A percentile compares a stretch with the other conserved stretches of the same genome.
Conservation (phyloP, 345 rosid genomes). For the Sonneratia caseolaris region DNA sequence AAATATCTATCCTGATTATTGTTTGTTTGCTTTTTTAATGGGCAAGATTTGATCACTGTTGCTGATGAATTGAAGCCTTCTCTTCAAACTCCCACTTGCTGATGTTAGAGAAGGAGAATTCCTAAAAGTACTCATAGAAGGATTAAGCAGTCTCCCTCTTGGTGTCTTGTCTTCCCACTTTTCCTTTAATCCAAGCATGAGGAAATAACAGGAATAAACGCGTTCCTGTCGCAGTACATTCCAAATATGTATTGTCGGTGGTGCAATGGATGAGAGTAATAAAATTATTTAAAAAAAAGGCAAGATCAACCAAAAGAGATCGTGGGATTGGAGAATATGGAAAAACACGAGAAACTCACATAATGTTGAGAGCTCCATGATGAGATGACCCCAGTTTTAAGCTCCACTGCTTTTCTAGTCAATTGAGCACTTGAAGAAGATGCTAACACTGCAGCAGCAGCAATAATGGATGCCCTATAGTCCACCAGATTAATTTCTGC, state of each 20-base stretch:
- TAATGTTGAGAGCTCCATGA: slow-evolving; percentile 38
- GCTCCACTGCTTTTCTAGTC: slow-evolving; percentile 42
- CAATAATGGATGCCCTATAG: slow-evolving; percentile 59
- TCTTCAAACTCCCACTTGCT: slow-evolving; percentile 39
- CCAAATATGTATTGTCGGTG: neutral
- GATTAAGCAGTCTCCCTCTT: slow-evolving; percentile 12
- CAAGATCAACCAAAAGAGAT: neutral
- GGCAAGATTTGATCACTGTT: slow-evolving; percentile 17
- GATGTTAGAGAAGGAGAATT: slow-evolving; percentile 9
- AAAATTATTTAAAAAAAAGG: neutral
- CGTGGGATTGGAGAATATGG: neutral
- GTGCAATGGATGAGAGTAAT: too few species aligned
- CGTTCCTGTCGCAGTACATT: slow-evolving; percentile 36
- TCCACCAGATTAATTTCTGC: slow-evolving; percentile 53
- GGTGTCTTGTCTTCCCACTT: slow-evolving; percentile 44
- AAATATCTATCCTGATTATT: slow-evolving; percentile 9
- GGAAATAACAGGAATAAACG: slow-evolving; percentile 38
- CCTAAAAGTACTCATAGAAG: slow-evolving; percentile 20
- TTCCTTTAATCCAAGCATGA: slow-evolving; percentile 47
- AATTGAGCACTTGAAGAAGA: slow-evolving; percentile 38
- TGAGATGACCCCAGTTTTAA: slow-evolving; percentile 38
- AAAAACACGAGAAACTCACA: slow-evolving; percentile 25
- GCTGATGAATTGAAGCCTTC: slow-evolving; percentile 46
- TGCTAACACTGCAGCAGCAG: slow-evolving; percentile 65
- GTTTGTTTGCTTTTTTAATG: slow-evolving; percentile 33